Percentiles rank a stretch among this genome's conserved stretches.
phyloP scores from a whole-genome alignment of 345 rosid genomes.

The Dipteronia sinensis region DNA sequence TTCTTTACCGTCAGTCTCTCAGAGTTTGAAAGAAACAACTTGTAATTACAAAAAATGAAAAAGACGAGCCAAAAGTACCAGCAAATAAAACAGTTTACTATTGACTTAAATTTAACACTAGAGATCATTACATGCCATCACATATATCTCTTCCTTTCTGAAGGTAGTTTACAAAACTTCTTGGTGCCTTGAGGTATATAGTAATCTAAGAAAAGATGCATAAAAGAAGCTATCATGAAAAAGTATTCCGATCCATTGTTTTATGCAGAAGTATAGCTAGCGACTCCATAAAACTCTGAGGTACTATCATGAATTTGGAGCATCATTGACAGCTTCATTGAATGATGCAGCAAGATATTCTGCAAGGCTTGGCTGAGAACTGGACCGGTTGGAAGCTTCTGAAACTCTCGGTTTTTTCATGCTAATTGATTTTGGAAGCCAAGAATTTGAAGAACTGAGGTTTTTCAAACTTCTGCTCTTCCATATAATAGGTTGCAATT shows the following conservation, averaged over 20 bases:
- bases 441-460: conserved; percentile 42
- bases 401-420: conserved; percentile 45
- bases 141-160: not conserved
- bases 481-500: conserved; percentile 64
- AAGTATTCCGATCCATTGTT: not conserved
- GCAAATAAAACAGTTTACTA: not conserved
- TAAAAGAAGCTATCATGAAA: not conserved
- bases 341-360: conserved; percentile 83
- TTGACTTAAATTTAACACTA: not conserved
- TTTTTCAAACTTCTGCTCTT: conserved; percentile 34
- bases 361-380: conserved; percentile 66
- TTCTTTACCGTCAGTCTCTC: not conserved
- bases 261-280: not conserved
- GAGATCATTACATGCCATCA: not conserved
- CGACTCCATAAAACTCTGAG: not conserved
- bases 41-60: not conserved
- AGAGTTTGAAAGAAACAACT: too few species aligned
- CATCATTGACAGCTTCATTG: conserved; percentile 50
- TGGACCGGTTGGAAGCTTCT: conserved; percentile 45
- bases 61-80: not conserved
- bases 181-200: not conserved
- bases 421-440: conserved; percentile 69
- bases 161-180: not conserved
- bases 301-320: conserved; percentile 29
- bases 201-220: not conserved